These are phyloP conservation scores for Quercus ilex DNA, from an alignment of 306 rosid genomes.

Conservation along the genomic window DNA sequence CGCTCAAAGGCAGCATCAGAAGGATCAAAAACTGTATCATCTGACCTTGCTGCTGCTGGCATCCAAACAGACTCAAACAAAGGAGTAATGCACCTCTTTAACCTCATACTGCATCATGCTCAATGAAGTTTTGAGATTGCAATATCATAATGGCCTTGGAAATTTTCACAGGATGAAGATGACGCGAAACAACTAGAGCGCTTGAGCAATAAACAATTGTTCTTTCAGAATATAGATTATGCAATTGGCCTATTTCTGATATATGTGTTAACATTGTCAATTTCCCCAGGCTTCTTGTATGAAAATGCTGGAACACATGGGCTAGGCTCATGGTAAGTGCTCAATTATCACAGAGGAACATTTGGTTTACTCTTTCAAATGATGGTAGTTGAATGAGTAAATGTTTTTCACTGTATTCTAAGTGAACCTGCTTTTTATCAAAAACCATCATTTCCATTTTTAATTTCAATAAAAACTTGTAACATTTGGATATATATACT, in stretches of 20 bases:
- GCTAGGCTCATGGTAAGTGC: conserved; percentile 68
- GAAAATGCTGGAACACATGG: conserved; percentile 81
- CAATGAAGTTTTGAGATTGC: neutral
- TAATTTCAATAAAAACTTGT: no score
- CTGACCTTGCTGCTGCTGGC: conserved; percentile 87
- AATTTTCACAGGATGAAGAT: conserved; percentile 35
- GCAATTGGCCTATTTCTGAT: conserved; percentile 52
- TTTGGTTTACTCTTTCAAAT: no score
- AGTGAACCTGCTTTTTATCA: no score
- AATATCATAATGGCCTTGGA: neutral
- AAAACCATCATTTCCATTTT: no score
- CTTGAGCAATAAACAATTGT: conserved; percentile 49
- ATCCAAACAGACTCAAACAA: conserved; percentile 28
- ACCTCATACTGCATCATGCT: neutral
- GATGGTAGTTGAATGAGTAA: no score
- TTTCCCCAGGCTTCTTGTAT: conserved; percentile 79
- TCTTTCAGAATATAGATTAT: conserved; percentile 55
- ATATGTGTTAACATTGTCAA: conserved; percentile 66
- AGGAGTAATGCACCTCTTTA: conserved; percentile 32
- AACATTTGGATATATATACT: no score
- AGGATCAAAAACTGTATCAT: conserved; percentile 79
- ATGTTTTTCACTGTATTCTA: no score
- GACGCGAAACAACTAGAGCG: conserved; percentile 31
- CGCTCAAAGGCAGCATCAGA: conserved; percentile 78
- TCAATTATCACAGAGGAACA: neutral